A percentile compares a stretch with the other conserved stretches of the same genome.
Evolutionary conservation across 1,284 basidiomycete genomes (phyloP).

Genomic region (Peniophora sp.): DNA sequence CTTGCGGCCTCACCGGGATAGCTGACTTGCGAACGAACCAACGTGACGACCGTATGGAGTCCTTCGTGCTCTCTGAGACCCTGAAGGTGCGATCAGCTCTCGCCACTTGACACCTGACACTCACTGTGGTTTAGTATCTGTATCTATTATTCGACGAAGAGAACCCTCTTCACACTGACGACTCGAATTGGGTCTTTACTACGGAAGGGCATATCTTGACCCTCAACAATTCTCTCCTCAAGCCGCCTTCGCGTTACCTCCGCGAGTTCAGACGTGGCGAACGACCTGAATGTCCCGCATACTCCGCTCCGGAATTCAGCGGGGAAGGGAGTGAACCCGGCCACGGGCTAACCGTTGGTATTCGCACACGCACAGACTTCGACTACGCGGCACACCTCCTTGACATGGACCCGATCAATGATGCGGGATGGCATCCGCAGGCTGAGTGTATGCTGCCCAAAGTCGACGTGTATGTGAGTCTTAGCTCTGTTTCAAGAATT

Average conservation of each 20-base stretch:
- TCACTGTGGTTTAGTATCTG: conserved; percentile 55
- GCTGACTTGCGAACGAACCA: conserved; percentile 73
- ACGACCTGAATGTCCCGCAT: conserved; percentile 66
- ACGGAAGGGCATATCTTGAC: conserved; percentile 90
- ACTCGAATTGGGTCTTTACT: conserved; percentile 81
- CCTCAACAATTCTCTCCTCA: conserved; percentile 47
- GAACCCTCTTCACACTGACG: conserved; percentile 65
- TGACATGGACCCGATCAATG: conserved; percentile 38
- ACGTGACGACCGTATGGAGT: conserved; percentile 88
- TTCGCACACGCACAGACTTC: conserved; percentile 62
- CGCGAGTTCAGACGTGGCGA: conserved; percentile 59
- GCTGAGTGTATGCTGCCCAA: conserved; percentile 71
- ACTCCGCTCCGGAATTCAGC: conserved; percentile 37
- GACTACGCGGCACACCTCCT: conserved; percentile 73
- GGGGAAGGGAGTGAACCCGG: conserved; percentile 18
- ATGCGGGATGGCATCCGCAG: conserved; percentile 46
- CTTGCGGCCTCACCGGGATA: conserved; percentile 81
- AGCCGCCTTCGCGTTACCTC: conserved; percentile 47
- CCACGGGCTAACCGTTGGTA: conserved; percentile 53
- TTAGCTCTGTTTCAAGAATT: not conserved
- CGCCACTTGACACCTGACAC: not conserved
- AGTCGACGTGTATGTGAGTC: conserved; percentile 64
- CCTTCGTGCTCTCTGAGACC: conserved; percentile 85
- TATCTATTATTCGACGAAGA: conserved; percentile 87
- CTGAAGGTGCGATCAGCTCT: conserved; percentile 57